These are phyloP conservation scores for Rhodotorula sp. DNA, from an alignment of 1,284 basidiomycete genomes.

Conservation along the genomic window DNA sequence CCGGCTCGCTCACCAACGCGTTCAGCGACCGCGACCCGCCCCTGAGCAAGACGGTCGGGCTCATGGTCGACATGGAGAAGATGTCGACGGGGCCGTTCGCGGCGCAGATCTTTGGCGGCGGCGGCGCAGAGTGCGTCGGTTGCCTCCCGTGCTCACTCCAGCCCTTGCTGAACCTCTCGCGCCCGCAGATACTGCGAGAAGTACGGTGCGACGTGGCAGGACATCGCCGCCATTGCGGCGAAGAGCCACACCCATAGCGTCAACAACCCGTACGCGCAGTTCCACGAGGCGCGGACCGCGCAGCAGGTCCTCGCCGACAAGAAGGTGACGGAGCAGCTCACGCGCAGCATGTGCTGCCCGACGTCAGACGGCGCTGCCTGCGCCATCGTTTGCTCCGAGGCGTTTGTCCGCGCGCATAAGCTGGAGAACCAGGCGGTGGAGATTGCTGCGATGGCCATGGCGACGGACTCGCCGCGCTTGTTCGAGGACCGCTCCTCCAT, in stretches of 20 bases:
- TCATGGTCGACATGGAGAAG: constrained; percentile 38
- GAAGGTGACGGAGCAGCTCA: constrained; percentile 35
- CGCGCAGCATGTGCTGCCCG: constrained; percentile 78
- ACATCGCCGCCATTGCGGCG: constrained; percentile 70
- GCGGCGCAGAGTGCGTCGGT: constrained; percentile 58
- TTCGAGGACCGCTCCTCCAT: constrained; percentile 70
- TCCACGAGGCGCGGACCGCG: constrained; percentile 71
- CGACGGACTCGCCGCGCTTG: constrained; percentile 65
- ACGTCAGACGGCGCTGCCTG: constrained; percentile 64
- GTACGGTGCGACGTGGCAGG: constrained; percentile 68
- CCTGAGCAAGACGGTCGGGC: constrained; percentile 51
- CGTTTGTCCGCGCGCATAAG: constrained; percentile 71
- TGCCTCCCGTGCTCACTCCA: not conserved
- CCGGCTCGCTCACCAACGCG: constrained; percentile 69
- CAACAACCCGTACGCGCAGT: constrained; percentile 84
- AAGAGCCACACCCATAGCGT: constrained; percentile 82
- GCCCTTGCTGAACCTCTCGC: constrained; percentile 58
- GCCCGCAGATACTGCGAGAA: constrained; percentile 68
- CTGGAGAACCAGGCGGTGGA: constrained; percentile 77
- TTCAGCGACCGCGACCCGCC: constrained; percentile 71
- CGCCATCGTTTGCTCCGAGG: constrained; percentile 74
- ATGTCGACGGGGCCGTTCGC: constrained; percentile 37
- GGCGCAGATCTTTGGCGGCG: constrained; percentile 68
- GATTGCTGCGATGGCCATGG: constrained; percentile 62
- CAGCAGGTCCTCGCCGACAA: constrained; percentile 61